phyloP scores from a whole-genome alignment of 495 filamentous ascomycete species.

The Neurospora sp. region DNA sequence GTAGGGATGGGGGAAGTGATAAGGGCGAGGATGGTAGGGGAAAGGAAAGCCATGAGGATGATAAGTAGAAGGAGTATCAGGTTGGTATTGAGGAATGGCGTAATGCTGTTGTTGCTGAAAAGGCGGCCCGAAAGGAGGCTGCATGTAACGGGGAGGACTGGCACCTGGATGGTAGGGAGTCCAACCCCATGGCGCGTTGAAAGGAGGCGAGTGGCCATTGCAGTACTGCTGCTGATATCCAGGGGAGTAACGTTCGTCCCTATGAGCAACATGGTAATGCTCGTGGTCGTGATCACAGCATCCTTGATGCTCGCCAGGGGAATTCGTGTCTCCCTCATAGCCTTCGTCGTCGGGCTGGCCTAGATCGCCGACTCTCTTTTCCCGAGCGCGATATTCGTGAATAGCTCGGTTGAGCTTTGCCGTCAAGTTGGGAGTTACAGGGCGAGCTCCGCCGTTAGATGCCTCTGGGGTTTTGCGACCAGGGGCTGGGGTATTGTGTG shows the following conservation, averaged over 20 bases:
- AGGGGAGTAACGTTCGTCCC: background rate
- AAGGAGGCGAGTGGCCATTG: background rate
- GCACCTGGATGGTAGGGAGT: background rate
- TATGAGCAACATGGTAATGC: background rate
- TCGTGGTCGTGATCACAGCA: background rate
- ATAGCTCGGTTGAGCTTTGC: background rate
- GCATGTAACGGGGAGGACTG: background rate
- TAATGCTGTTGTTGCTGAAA: background rate
- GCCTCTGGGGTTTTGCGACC: background rate
- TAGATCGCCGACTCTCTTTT: background rate
- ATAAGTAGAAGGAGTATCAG: background rate
- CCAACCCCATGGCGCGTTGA: background rate
- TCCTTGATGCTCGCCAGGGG: background rate
- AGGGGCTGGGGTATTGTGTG: background rate
- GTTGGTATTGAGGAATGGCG: background rate
- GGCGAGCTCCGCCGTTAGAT: background rate
- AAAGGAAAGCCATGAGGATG: background rate
- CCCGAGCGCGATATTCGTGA: background rate
- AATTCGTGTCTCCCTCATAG: background rate
- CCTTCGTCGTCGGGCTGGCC: background rate
- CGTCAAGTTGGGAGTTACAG: background rate
- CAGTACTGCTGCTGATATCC: background rate
- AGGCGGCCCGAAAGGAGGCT: background rate
- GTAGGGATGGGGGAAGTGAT: too few species aligned
- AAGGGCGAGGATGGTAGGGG: background rate